phyloP scores from a whole-genome alignment of 108 stramenopile species.

The Phaeodactylum tricornutum region DNA sequence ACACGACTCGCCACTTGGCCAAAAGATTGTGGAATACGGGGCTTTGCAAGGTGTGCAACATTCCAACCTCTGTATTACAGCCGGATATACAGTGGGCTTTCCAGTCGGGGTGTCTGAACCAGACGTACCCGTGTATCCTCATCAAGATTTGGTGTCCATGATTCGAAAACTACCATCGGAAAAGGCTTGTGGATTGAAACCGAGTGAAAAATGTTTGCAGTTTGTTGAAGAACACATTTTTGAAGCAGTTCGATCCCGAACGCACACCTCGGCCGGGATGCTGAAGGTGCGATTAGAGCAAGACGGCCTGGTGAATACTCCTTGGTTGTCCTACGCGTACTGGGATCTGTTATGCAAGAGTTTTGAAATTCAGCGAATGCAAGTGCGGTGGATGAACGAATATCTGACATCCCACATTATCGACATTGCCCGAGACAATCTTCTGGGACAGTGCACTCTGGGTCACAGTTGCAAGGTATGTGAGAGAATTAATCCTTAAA shows the following conservation, averaged over 20 bases:
- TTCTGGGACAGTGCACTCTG: slow-evolving; percentile 41
- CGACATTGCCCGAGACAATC: slow-evolving; percentile 36
- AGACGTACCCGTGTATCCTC: slow-evolving; percentile 44
- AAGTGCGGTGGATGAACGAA: slow-evolving; percentile 13
- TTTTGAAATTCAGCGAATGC: slow-evolving; percentile 7
- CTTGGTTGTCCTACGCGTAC: slow-evolving; percentile 1
- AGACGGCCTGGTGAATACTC: not conserved
- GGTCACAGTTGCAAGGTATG: slow-evolving; percentile 43
- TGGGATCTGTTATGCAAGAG: slow-evolving; percentile 13
- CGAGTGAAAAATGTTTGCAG: slow-evolving; percentile 24
- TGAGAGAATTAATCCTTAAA: not conserved
- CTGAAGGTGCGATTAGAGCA: slow-evolving; percentile 16
- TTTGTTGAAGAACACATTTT: slow-evolving; percentile 37
- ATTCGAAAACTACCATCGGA: slow-evolving; percentile 1
- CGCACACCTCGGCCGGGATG: slow-evolving; percentile 79
- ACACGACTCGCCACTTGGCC: slow-evolving; percentile 10
- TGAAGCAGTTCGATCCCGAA: slow-evolving; percentile 62
- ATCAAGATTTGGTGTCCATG: slow-evolving; percentile 21
- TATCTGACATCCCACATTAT: slow-evolving; percentile 12
- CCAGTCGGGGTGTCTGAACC: slow-evolving; percentile 35
- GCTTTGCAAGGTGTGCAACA: slow-evolving; percentile 21
- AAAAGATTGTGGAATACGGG: slow-evolving; percentile 9
- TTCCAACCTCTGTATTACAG: slow-evolving; percentile 54
- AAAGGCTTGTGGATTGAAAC: not conserved
- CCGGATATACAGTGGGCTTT: slow-evolving; percentile 70